Evolutionary conservation across 1,139 yeast genomes (phyloP), one percentile per base, ranked within the genome.

Genomic region (Protomyces arabidopsidicola): DNA sequence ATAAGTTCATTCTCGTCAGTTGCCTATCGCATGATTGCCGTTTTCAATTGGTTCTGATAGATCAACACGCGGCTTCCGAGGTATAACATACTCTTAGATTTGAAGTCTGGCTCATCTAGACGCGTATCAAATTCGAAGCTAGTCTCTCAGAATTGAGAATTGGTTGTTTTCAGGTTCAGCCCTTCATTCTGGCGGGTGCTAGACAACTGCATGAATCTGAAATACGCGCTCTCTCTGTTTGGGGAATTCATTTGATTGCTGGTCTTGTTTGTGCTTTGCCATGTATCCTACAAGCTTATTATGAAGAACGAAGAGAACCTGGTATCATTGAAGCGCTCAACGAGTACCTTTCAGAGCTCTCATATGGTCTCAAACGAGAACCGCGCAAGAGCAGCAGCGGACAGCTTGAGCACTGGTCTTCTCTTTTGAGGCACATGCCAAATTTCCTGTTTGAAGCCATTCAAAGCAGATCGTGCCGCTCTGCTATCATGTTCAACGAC

Each of bases 401-500:
- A 2, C 22, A 9, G 5, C 12, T 12, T 16, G 48, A 12, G 14
- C 48, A 10, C 5, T 42, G 48, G 48, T 8, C 16, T n/a, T 18
- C 20, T 10, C 48, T 18, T n/a, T 5, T 42, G 22, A 18, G 48
- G 6, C 14, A 14, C 12, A 34, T 52, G 39, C 55, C 55, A 8
- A n/a, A 10, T 4, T 6, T 9, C 3, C 2, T 52, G 22, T 18
- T 52, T 31, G 42, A 8, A 8, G 38, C 42, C 10, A 14, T 14
- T 31, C 34, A 52, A 4, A 52, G 14, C 9, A 14, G 55, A 31
- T 38, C 55, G 18, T 52, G 55, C 18, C 38, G 55, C 16, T 22
- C 16, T 14, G 55, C 55, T 4, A 52, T 52, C 55, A 52, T 52
- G 55, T 52, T 52, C 55, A 52, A 52, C 14, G 55, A 52, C 42